Base-by-base conservation (phyloP, 768 basidiomycete species). In the Termitomyces heimii region DNA sequence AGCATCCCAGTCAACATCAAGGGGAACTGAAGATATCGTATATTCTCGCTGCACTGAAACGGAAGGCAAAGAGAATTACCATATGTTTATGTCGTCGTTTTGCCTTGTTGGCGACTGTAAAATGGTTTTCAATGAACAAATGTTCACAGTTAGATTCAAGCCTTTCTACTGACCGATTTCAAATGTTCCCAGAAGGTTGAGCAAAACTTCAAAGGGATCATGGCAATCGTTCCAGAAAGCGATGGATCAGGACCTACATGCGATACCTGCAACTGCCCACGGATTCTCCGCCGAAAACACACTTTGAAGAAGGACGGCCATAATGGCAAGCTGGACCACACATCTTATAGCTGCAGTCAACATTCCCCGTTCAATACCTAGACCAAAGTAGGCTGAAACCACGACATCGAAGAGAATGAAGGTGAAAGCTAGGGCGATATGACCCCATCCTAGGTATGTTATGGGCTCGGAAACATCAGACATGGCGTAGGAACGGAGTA, bases 231-330 rank as follows among this genome's bases (percentile, higher is more conserved):
- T 40, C 47, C n/a, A 22, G 22, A 53, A 45, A 31, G 6, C 29
- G 10, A 40, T 29, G n/a, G 5, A 45, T 12, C 3, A 10, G 7
- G n/a, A 79, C 88, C 67, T 67, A 90, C 89, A 75, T 10, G 82
- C 83, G 54, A 94, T 89, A 0, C 80, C 83, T 3, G 79, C 82
- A 0, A 94, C 89, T 9, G 79, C 83, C 84, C 84, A 90, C 1
- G 85, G 79, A 61, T 86, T 85, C 40, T 89, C 76, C 2, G 87
- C 82, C 59, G 85, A 83, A 65, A 94, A 94, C 4, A 94, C 86
- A 31, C 77, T 77, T 59, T 88, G 82, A 22, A 94, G 68, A 8
- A 93, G 65, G 24, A 83, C 71, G 0, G 85, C 88, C 58, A 94
- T 86, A 14, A 92, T 69, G 16, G 83, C 82, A 22, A 95, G 81